A percentile compares a stretch with the other conserved stretches of the same genome.
phyloP scores from a whole-genome alignment of 2,329 filamentous ascomycete genomes.

The Sclerotinia borealis region DNA sequence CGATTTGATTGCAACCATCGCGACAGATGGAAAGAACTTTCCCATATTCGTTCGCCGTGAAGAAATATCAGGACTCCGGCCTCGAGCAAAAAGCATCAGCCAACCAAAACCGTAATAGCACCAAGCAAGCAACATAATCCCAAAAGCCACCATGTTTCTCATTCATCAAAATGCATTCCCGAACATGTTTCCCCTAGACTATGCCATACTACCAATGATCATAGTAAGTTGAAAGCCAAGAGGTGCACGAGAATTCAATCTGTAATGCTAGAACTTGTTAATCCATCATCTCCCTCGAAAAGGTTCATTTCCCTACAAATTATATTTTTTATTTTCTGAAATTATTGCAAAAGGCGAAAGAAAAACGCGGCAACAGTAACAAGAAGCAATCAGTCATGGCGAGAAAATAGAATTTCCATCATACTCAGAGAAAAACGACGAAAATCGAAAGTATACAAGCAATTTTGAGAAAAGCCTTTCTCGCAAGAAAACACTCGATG shows the following conservation, averaged over 20 bases:
- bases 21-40: not conserved
- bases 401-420: conserved; percentile 4
- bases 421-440: not conserved
- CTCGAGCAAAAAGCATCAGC: not conserved
- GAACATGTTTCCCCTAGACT: not conserved
- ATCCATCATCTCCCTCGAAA: no score
- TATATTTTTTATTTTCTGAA: not conserved
- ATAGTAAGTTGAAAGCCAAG: not conserved
- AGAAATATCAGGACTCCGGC: no score
- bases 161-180: not conserved
- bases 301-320: not conserved
- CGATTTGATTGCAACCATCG: not conserved
- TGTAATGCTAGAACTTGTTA: not conserved
- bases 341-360: not conserved
- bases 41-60: not conserved
- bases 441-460: conserved; percentile 2
- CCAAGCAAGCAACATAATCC: not conserved
- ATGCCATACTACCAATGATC: not conserved
- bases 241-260: not conserved
- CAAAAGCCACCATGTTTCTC: not conserved
- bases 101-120: not conserved
- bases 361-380: not conserved
- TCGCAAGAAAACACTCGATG: not conserved
- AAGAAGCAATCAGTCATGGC: not conserved
- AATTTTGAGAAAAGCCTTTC: not conserved